These are phyloP conservation scores for Leccinum disarticulatum DNA, from an alignment of 768 basidiomycete genomes.

Conservation along the genomic window DNA sequence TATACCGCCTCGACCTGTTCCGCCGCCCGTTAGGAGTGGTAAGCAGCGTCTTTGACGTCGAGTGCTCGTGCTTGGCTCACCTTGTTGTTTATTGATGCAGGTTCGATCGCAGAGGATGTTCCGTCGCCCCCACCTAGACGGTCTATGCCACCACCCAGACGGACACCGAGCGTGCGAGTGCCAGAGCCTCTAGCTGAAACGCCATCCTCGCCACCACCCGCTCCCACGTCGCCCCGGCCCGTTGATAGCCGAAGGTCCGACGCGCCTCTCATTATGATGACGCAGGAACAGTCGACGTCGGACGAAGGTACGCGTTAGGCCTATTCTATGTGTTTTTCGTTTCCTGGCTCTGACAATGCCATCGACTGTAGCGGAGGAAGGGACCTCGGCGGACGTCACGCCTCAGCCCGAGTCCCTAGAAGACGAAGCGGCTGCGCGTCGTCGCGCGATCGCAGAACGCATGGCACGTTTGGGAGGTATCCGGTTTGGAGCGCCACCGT, in stretches of 20 bases:
- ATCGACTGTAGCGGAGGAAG: conserved; percentile 13
- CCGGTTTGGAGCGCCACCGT: conserved; percentile 70
- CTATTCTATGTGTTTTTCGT: neutral
- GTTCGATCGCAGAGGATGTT: conserved; percentile 12
- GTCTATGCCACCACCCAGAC: conserved; percentile 22
- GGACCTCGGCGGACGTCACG: conserved; percentile 2
- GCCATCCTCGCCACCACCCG: conserved; percentile 22
- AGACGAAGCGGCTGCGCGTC: conserved; percentile 51
- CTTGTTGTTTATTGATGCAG: conserved; percentile 4
- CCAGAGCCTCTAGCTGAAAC: conserved; percentile 8
- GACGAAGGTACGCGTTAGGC: conserved; percentile 10
- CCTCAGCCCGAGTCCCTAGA: conserved; percentile 28
- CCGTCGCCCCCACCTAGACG: conserved; percentile 15
- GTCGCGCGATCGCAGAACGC: conserved; percentile 83
- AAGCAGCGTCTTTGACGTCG: neutral
- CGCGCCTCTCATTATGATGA: conserved; percentile 28
- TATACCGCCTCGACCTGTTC: conserved; percentile 30
- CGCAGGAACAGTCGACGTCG: conserved; percentile 9
- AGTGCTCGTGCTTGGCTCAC: conserved; percentile 2
- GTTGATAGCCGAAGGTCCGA: conserved; percentile 11
- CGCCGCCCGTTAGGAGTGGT: conserved; percentile 33
- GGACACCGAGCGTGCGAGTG: conserved; percentile 19
- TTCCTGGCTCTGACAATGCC: neutral
- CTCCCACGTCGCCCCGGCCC: conserved; percentile 18
- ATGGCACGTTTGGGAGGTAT: conserved; percentile 93